Conservation (phyloP, 2,329 filamentous ascomycete species). For the Stenocarpella maydis region DNA sequence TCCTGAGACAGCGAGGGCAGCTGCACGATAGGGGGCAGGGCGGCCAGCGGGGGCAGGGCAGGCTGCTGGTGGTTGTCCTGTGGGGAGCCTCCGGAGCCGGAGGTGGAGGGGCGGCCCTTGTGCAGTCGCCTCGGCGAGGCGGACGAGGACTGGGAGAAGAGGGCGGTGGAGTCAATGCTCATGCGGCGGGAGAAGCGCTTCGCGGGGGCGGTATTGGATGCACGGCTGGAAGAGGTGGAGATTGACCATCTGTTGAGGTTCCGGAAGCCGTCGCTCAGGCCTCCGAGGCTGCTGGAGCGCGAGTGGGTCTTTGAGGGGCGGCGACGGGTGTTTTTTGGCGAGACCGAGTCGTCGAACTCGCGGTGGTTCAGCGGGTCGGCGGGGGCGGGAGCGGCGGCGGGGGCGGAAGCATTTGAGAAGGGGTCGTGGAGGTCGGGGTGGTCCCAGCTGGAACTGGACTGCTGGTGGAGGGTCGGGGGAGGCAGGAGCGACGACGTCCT, state of each 20-base stretch:
- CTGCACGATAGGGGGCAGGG: constrained; percentile 51
- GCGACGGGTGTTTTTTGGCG: constrained; percentile 35
- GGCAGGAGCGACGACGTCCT: constrained; percentile 56
- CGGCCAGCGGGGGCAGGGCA: constrained; percentile 45
- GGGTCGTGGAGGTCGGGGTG: constrained; percentile 37
- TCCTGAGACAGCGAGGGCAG: constrained; percentile 51
- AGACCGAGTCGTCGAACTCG: constrained; percentile 36
- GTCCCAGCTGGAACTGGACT: constrained; percentile 30
- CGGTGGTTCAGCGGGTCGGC: constrained; percentile 35
- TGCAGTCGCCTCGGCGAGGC: constrained; percentile 50
- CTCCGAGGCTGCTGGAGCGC: constrained; percentile 48
- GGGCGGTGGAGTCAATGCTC: constrained; percentile 53
- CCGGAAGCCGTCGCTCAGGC: constrained; percentile 54
- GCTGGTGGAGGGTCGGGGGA: constrained; percentile 44
- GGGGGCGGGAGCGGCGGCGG: background rate
- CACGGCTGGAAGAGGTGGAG: constrained; percentile 59
- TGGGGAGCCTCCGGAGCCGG: constrained; percentile 41
- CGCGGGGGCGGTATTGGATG: constrained; percentile 47
- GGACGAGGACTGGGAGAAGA: constrained; percentile 37
- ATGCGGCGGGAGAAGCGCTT: constrained; percentile 51
- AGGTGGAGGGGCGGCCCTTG: constrained; percentile 47
- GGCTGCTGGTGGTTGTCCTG: constrained; percentile 35
- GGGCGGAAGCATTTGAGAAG: constrained; percentile 34
- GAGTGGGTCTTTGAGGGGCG: constrained; percentile 42
- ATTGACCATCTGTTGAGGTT: constrained; percentile 62